phyloP scores from a whole-genome alignment of 805 yeast species.

The Cyberlindnera galapagoensis region DNA sequence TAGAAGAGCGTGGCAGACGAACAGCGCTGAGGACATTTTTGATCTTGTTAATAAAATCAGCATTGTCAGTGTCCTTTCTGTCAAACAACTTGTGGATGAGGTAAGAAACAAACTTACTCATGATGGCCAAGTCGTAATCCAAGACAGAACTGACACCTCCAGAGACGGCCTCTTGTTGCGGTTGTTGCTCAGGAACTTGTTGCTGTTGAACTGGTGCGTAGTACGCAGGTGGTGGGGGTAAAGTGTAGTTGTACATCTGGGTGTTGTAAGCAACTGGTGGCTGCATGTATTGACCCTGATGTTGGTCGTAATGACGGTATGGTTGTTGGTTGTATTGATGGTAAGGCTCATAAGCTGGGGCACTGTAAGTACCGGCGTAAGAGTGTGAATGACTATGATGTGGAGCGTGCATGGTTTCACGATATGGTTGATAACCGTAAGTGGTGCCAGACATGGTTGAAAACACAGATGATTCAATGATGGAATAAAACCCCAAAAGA shows the following conservation, averaged over 20 bases:
- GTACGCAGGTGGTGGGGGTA: conserved; percentile 1
- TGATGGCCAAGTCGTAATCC: conserved; percentile 71
- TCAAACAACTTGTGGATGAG: conserved; percentile 63
- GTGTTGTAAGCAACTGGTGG: conserved; percentile 3
- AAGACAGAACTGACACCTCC: conserved; percentile 78
- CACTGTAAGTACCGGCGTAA: conserved; percentile 1
- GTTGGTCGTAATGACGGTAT: too few species aligned
- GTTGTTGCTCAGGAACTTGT: conserved; percentile 11
- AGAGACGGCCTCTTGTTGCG: conserved; percentile 20
- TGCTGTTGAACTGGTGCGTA: conserved; percentile 7
- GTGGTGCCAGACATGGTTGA: conserved; percentile 18
- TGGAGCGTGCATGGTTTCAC: conserved; percentile 6
- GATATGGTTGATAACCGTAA: conserved; percentile 15
- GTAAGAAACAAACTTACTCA: conserved; percentile 78
- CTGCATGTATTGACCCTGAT: conserved; percentile 1
- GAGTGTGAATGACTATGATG: conserved; percentile 3
- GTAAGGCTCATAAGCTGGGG: too few species aligned
- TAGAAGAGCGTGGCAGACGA: conserved; percentile 76
- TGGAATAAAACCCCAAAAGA: conserved; percentile 3
- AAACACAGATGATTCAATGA: too few species aligned
- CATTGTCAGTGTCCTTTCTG: conserved; percentile 34
- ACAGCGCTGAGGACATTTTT: conserved; percentile 77
- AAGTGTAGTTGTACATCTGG: conserved; percentile 2
- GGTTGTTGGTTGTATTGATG: too few species aligned
- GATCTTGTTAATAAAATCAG: conserved; percentile 50